Percentiles rank a stretch among this genome's conserved stretches.
phyloP scores from a whole-genome alignment of 352 stramenopile species.

The Phytopythium oedochilum region DNA sequence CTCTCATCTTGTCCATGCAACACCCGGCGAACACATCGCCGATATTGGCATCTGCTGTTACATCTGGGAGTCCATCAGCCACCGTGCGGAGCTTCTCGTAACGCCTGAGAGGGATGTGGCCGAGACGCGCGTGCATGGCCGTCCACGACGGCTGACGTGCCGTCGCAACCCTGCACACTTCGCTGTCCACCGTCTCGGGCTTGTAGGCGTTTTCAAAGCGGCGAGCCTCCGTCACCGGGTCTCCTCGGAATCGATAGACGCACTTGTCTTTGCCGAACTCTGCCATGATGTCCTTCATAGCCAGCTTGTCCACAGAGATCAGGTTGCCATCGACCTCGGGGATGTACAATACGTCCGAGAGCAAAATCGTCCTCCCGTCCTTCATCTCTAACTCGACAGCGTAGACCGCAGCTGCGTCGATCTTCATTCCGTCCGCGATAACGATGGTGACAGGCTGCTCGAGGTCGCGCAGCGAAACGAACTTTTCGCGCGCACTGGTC shows the following conservation, averaged over 20 bases:
- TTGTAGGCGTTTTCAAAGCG: too few relatives aligned
- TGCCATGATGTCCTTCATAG: slow-evolving; percentile 8
- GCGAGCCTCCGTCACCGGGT: slow-evolving; percentile 9
- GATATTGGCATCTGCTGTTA: neutral
- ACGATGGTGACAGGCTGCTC: slow-evolving; percentile 7
- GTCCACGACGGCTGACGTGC: too few relatives aligned
- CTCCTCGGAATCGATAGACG: too few relatives aligned
- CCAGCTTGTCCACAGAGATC: slow-evolving; percentile 13
- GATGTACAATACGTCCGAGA: slow-evolving; percentile 11
- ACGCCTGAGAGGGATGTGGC: too few relatives aligned
- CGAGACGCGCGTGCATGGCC: too few relatives aligned
- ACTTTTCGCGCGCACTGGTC: slow-evolving; percentile 13
- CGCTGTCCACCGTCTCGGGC: too few relatives aligned
- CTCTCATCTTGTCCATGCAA: slow-evolving; percentile 9
- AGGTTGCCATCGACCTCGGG: slow-evolving; percentile 11
- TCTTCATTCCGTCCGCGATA: slow-evolving; percentile 14
- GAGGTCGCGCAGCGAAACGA: slow-evolving; percentile 10
- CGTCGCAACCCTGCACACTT: too few relatives aligned
- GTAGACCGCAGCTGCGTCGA: too few relatives aligned
- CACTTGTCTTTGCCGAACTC: slow-evolving; percentile 18
- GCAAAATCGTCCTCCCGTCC: too few relatives aligned
- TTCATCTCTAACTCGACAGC: slow-evolving; percentile 10
- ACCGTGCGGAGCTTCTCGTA: slow-evolving; percentile 9
- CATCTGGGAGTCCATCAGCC: slow-evolving; percentile 7
- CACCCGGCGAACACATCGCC: neutral